Percentiles rank a stretch among this genome's conserved stretches.
Evolutionary conservation across 352 stramenopile genomes (phyloP).

Genomic region (Phytophthora tubulina): DNA sequence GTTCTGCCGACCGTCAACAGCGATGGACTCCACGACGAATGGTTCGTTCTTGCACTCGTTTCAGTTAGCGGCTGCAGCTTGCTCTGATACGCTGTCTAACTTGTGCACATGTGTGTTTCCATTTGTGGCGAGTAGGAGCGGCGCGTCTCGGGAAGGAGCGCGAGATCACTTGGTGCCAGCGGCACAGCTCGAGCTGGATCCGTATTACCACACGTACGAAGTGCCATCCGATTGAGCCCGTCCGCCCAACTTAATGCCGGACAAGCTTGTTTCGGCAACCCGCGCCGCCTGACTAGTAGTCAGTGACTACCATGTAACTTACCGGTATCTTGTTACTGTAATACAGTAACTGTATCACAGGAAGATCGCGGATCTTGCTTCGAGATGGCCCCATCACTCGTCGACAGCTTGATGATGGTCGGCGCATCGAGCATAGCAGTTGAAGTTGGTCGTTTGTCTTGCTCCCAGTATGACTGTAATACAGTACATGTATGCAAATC

Average conservation of each 20-base stretch:
- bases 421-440: conserved; percentile 19
- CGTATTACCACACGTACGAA: conserved; percentile 45
- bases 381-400: conserved; percentile 22
- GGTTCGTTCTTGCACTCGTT: conserved; percentile 36
- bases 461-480: not conserved
- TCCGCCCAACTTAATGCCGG: not conserved
- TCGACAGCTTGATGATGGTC: conserved; percentile 25
- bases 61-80: not conserved
- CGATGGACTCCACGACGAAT: conserved; percentile 57
- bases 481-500: conserved; percentile 7
- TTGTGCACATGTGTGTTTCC: not conserved
- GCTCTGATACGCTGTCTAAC: conserved; percentile 16
- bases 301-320: no score
- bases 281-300: no score
- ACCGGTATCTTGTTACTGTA: no score
- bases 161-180: conserved; percentile 42
- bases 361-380: conserved; percentile 26
- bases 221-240: conserved; percentile 14
- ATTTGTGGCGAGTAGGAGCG: conserved; percentile 25
- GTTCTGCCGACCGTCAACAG: conserved; percentile 77
- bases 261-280: conserved; percentile 12
- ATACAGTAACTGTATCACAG: no score
- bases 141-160: conserved; percentile 33
- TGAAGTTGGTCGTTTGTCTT: conserved; percentile 29
- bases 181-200: conserved; percentile 53